phyloP scores from a whole-genome alignment of 192 early-diverging fungal genomes.

The Ambispora gerdemannii region DNA sequence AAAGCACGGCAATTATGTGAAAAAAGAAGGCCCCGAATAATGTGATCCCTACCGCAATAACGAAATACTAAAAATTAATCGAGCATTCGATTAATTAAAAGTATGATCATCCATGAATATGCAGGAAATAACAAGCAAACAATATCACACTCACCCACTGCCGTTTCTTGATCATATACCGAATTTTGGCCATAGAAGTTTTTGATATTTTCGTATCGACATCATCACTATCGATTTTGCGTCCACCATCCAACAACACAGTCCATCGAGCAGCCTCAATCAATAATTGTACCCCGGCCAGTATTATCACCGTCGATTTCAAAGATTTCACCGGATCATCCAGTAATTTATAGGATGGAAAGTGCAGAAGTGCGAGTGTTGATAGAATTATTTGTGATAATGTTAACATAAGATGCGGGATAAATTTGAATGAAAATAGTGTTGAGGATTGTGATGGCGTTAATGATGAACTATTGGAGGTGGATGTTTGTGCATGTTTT shows the following conservation, averaged over 20 bases:
- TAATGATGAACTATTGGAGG: not conserved
- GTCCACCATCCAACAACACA: constrained; percentile 5
- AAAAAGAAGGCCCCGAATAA: constrained; percentile 26
- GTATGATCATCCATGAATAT: no score
- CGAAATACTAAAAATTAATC: constrained; percentile 19
- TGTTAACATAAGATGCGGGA: constrained; percentile 10
- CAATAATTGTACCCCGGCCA: constrained; percentile 16
- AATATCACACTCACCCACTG: constrained; percentile 9
- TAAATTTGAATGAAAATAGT: not conserved
- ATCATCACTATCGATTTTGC: not conserved
- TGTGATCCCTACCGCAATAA: constrained; percentile 12
- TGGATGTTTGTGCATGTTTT: not conserved
- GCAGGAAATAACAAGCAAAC: not conserved
- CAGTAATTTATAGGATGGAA: constrained; percentile 11
- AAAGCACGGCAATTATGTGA: constrained; percentile 33
- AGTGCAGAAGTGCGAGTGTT: constrained; percentile 7
- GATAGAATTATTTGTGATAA: constrained; percentile 3
- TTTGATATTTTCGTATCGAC: not conserved
- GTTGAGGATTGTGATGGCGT: not conserved
- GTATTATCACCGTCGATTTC: not conserved
- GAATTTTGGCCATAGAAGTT: not conserved
- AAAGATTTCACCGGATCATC: constrained; percentile 20
- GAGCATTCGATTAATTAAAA: not conserved
- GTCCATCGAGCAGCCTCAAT: constrained; percentile 19
- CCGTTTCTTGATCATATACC: not conserved